Base-by-base conservation (phyloP, 2,329 filamentous ascomycete genomes). In the Helminthosporium solani region DNA sequence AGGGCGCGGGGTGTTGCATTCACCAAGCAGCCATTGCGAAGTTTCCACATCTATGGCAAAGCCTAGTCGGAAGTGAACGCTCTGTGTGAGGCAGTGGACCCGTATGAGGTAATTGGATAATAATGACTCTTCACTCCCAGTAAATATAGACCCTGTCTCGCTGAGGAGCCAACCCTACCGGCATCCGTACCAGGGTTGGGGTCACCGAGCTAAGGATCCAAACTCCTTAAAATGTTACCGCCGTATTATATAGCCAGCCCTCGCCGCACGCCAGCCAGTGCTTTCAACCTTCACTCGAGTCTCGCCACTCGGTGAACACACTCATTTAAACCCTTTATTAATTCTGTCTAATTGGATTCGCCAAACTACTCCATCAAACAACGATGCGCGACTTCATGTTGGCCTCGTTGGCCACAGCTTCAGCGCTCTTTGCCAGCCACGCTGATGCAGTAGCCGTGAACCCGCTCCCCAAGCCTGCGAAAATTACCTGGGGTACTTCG, bases 391-490 rank as follows among this genome's bases (percentile, higher is more conserved):
- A 60, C 49, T 49, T 58, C 44, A 44, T 65, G 41, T 40, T 66
- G 36, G 56, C 66, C 52, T 54, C 63, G 19, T 56, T 60, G 50
- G 60, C 57, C 53, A 56, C 65, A n/a, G 61, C 60, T 19, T 52
- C 60, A 41, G 58, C 64, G 43, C 60, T 72, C 45, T 63, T 73
- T 50, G 66, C 67, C 33, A n/a, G n/a, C n/a, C 49, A 66, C 23
- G 71, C 67, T 42, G 63, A 70, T 31, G 76, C 76, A 23, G 75
- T 81, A 42, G 66, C 68, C 33, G 78, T 76, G 47, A 80, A 81
- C 53, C 78, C 78, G 45, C 72, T 81, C 33, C 78, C 78, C 38
- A 78, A 78, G 36, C 78, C 78, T 6, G 71, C 72, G 44, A 72
- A 71, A 46, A 79, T 81, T 55, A 73, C 71, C 42, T 81, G 78